Percentiles rank a stretch among this genome's conserved stretches.
These are phyloP conservation scores for Phytophthora macrochlamydospora DNA, from an alignment of 352 stramenopile genomes.

Conservation along the genomic window DNA sequence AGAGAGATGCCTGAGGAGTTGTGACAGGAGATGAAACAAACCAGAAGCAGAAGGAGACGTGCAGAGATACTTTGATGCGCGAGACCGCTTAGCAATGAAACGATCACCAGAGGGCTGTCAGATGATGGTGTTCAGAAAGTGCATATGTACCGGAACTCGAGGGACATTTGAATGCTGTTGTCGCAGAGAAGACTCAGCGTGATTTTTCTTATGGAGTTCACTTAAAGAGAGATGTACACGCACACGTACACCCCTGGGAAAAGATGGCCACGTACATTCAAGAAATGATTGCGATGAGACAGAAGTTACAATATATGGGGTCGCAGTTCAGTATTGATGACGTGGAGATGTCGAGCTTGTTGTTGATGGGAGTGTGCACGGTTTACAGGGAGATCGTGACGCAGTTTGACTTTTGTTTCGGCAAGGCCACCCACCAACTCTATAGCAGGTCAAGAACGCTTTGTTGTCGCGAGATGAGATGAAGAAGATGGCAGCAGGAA, in stretches of 20 bases:
- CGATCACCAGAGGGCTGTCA: conserved; percentile 3
- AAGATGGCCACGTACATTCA: conserved; percentile 13
- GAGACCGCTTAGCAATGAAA: conserved; percentile 6
- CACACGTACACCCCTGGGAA: background rate
- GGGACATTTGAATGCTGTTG: conserved; percentile 11
- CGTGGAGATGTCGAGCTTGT: background rate
- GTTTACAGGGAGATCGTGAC: conserved; percentile 1
- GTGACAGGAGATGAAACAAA: conserved; percentile 2
- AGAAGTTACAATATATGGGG: conserved; percentile 9
- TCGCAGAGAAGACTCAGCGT: conserved; percentile 8
- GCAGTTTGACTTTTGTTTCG: too few relatives aligned
- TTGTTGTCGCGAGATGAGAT: too few relatives aligned
- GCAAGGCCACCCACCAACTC: too few relatives aligned
- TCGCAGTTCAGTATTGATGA: background rate
- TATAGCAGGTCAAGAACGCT: too few relatives aligned
- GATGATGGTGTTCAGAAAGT: conserved; percentile 3
- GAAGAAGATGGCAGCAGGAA: too few relatives aligned
- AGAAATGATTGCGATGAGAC: conserved; percentile 5
- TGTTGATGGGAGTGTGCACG: conserved; percentile 6
- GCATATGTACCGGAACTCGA: background rate
- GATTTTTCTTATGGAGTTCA: conserved; percentile 2
- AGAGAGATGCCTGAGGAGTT: conserved; percentile 2
- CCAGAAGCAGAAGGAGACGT: background rate
- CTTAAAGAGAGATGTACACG: conserved; percentile 3
- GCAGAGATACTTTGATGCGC: conserved; percentile 2